Evolutionary conservation across 768 basidiomycete genomes (phyloP).

Genomic region (Kwoniella shandongensis): DNA sequence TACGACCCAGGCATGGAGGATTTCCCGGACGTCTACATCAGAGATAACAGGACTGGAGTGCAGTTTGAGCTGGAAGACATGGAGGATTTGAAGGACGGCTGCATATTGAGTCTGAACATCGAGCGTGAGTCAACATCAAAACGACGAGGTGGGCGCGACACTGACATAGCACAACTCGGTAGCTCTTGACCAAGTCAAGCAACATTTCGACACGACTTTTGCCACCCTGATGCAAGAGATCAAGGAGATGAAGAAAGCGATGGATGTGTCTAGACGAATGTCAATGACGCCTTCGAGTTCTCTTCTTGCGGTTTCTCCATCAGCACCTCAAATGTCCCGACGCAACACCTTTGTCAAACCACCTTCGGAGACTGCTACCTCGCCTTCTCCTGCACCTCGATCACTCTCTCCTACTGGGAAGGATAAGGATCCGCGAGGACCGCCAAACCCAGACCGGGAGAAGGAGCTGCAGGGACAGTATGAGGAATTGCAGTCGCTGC

Average conservation of each 20-base stretch:
- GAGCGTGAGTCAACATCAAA: constrained; percentile 71
- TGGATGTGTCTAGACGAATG: constrained; percentile 61
- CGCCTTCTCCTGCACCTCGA: constrained; percentile 12
- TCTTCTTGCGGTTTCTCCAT: constrained; percentile 32
- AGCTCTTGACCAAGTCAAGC: constrained; percentile 98
- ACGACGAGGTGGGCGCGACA: neutral
- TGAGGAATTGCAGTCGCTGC: constrained; percentile 89
- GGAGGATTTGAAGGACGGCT: constrained; percentile 84
- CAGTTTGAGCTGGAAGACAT: constrained; percentile 95
- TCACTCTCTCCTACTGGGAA: constrained; percentile 10
- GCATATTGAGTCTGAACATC: constrained; percentile 86
- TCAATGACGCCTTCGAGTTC: constrained; percentile 54
- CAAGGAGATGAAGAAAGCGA: constrained; percentile 75
- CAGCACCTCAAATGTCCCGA: constrained; percentile 60
- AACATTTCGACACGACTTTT: constrained; percentile 93
- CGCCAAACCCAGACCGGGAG: constrained; percentile 59
- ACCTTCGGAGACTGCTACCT: constrained; percentile 54
- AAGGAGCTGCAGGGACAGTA: constrained; percentile 85
- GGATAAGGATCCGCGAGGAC: neutral
- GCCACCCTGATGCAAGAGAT: constrained; percentile 79
- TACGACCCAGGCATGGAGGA: constrained; percentile 91
- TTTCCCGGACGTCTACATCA: constrained; percentile 92
- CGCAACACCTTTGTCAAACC: constrained; percentile 51
- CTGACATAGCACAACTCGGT: neutral
- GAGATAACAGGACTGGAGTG: constrained; percentile 86